Evolutionary conservation across 371 early-diverging fungal species (phyloP).

Genomic region (Cokeromyces recurvatus): DNA sequence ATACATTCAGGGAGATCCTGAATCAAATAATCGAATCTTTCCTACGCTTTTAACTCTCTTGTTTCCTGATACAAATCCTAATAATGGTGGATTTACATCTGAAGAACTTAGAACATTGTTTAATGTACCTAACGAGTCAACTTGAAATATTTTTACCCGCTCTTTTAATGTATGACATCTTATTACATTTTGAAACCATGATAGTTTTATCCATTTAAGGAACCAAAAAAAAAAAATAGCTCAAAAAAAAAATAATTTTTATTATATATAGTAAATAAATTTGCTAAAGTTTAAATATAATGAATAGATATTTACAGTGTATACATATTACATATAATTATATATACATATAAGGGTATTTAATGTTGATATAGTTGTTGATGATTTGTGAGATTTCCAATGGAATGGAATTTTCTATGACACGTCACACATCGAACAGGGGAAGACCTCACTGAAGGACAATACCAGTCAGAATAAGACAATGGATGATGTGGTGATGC

Average conservation of each 20-base stretch:
- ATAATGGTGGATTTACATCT: constrained; percentile 7
- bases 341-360: too few relatives aligned
- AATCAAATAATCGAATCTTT: constrained; percentile 14
- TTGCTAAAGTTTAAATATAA: too few relatives aligned
- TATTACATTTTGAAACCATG: too few relatives aligned
- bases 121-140: constrained; percentile 15
- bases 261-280: too few relatives aligned
- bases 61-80: constrained; percentile 11
- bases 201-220: background rate
- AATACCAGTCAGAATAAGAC: background rate
- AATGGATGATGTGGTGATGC: background rate
- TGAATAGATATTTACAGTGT: too few relatives aligned
- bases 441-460: background rate
- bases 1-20: constrained; percentile 21
- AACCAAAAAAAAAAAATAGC: background rate
- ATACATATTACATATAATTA: too few relatives aligned
- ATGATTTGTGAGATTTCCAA: constrained; percentile 35
- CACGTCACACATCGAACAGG: constrained; percentile 27
- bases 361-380: constrained; percentile 40
- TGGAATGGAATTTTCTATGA: constrained; percentile 36
- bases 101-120: constrained; percentile 19
- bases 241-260: too few relatives aligned
- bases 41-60: constrained; percentile 12
- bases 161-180: too few relatives aligned
- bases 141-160: too few relatives aligned